Evolutionary conservation across 371 early-diverging fungal genomes (phyloP).

Genomic region (Apophysomyces sp.): DNA sequence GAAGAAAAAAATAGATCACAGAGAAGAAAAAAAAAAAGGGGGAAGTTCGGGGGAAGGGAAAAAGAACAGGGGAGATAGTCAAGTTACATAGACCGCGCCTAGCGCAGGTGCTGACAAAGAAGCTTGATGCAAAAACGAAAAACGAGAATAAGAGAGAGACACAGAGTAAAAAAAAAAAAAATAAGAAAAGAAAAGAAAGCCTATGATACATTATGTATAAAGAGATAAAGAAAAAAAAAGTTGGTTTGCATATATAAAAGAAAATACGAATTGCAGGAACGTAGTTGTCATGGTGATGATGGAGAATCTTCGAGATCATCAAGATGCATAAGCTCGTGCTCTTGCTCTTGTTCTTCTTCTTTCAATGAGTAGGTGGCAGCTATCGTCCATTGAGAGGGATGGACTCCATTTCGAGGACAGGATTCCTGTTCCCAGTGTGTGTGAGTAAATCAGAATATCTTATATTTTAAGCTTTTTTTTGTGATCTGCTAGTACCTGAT

Average conservation of each 20-base stretch:
- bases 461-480: neutral
- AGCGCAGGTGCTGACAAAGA: neutral
- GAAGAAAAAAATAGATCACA: neutral
- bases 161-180: neutral
- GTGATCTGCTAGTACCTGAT: conserved; percentile 16
- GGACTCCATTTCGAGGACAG: conserved; percentile 29
- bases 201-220: conserved; percentile 4
- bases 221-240: neutral
- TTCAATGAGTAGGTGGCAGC: neutral
- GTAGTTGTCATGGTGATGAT: conserved; percentile 1
- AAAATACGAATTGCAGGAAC: neutral
- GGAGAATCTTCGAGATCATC: neutral
- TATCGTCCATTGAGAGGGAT: conserved; percentile 28
- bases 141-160: too few relatives aligned
- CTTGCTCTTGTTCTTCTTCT: neutral
- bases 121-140: conserved; percentile 1
- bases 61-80: neutral
- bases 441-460: neutral
- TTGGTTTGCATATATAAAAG: neutral
- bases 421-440: conserved; percentile 5
- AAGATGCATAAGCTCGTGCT: neutral
- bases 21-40: neutral
- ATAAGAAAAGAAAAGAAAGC: conserved; percentile 3
- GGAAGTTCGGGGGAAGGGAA: neutral
- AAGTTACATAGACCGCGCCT: neutral